Conservation (phyloP, 2,329 filamentous ascomycete species). For the Tolypocladium cylindrosporum region DNA sequence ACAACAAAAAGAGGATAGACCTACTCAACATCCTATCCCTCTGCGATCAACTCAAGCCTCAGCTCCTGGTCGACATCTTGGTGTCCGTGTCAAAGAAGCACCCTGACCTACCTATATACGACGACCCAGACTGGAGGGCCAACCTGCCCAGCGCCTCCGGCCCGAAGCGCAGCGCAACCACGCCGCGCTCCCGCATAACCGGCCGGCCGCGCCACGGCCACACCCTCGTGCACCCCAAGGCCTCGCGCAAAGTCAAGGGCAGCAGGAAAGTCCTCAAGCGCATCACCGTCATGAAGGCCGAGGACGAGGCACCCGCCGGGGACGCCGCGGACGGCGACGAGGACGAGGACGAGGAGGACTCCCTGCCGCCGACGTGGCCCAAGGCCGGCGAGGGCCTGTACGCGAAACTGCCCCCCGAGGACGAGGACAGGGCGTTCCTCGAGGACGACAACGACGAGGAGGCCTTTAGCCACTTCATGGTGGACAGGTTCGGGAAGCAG, state of each 20-base stretch:
- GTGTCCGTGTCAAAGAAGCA: constrained; percentile 32
- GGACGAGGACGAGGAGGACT: constrained; percentile 9
- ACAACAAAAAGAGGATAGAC: constrained; percentile 23
- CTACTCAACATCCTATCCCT: constrained; percentile 29
- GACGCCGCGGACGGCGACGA: constrained; percentile 15
- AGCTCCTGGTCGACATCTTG: constrained; percentile 29
- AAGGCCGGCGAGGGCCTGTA: constrained; percentile 29
- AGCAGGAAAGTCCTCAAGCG: constrained; percentile 23
- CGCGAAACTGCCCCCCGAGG: constrained; percentile 25
- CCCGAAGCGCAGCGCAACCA: background rate
- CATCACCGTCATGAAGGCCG: constrained; percentile 13
- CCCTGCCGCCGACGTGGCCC: constrained; percentile 29
- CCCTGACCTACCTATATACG: constrained; percentile 31
- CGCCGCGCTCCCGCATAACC: constrained; percentile 6
- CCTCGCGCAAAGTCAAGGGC: constrained; percentile 19
- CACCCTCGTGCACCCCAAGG: constrained; percentile 14
- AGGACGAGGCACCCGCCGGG: constrained; percentile 13
- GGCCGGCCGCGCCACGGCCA: constrained; percentile 20
- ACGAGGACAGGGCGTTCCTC: constrained; percentile 24
- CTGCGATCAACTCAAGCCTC: constrained; percentile 29
- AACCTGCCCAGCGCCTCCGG: constrained; percentile 1
- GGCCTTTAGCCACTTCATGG: constrained; percentile 32
- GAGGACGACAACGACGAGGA: constrained; percentile 30
- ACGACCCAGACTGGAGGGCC: constrained; percentile 28
- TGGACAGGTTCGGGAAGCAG: constrained; percentile 26